A percentile compares a stretch with the other conserved stretches of the same genome.
Evolutionary conservation across 352 stramenopile species (phyloP).

Genomic region (Albugo candida): DNA sequence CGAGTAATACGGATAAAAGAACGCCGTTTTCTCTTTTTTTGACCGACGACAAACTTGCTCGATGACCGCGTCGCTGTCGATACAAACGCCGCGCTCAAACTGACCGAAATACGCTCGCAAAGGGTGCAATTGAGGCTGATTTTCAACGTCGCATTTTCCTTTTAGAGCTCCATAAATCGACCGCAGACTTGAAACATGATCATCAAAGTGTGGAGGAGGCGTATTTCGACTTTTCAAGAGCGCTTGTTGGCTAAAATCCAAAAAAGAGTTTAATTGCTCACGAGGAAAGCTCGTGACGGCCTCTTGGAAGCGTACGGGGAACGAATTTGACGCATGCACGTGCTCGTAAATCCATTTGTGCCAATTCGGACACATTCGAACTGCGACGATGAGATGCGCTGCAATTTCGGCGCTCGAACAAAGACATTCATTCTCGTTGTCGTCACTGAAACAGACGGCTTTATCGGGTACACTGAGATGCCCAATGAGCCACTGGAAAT

Average conservation of each 20-base stretch:
- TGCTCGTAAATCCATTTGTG: slow-evolving; percentile 61
- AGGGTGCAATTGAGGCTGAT: slow-evolving; percentile 11
- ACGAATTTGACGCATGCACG: slow-evolving; percentile 5
- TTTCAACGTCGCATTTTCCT: neutral
- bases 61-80: slow-evolving; percentile 29
- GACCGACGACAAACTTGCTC: slow-evolving; percentile 18
- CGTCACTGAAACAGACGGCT: neutral
- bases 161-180: neutral
- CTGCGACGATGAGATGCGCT: slow-evolving; percentile 34
- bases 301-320: slow-evolving; percentile 2
- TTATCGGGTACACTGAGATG: slow-evolving; percentile 24
- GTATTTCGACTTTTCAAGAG: slow-evolving; percentile 16
- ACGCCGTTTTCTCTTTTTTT: neutral
- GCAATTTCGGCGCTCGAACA: slow-evolving; percentile 32
- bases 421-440: slow-evolving; percentile 4
- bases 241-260: slow-evolving; percentile 24
- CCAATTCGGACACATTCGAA: slow-evolving; percentile 61
- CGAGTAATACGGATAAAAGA: neutral
- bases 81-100: slow-evolving; percentile 27
- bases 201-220: slow-evolving; percentile 19
- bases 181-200: slow-evolving; percentile 26
- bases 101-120: slow-evolving; percentile 28
- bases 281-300: slow-evolving; percentile 12
- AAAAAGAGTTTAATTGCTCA: slow-evolving; percentile 24
- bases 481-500: slow-evolving; percentile 46